Evolutionary conservation across 768 basidiomycete genomes (phyloP), one percentile per base, ranked within the genome.

Genomic region (Psilocybe sp.): DNA sequence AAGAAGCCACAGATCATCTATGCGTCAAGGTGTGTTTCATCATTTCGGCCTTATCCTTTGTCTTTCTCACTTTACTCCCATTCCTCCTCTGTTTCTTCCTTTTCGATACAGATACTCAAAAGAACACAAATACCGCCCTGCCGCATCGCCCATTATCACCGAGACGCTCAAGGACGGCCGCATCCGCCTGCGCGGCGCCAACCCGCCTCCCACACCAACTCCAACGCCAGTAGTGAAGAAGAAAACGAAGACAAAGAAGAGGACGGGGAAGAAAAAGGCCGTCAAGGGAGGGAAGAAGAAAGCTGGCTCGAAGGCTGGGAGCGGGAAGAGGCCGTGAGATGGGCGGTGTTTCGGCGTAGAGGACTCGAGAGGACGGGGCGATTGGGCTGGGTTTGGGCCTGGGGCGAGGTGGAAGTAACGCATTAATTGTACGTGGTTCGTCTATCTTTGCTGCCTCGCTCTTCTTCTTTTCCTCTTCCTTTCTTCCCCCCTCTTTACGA

Each of bases 81-180:
- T n/a, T n/a, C n/a, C n/a, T n/a, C n/a, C n/a, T n/a, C n/a, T n/a
- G n/a, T n/a, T n/a, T n/a, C n/a, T n/a, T n/a, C n/a, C n/a, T n/a
- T n/a, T n/a, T n/a, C n/a, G n/a, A n/a, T n/a, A 3, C 19, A 93
- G 92, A 54, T 94, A 93, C 62, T 92, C 89, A 11, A 84, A 87
- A 53, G 85, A 91, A 59, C 80, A 79, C 71, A 90, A 85, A 65
- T 92, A 79, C 63, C 74, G 91, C 18, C 91, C 92, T 0, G 91
- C 92, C 10, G 89, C 91, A 5, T 91, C 87, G 52, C 90, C 92
- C 10, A 71, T 93, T 38, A 77, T 93, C 56, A 92, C 87, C 0
- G 88, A 92, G 61, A 76, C 71, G 15, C 68, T 93, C 53, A 80
- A 80, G 54, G 89, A 89, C 54, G 90, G 90, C 0, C 74, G 81